Evolutionary conservation across 441 rosid species (phyloP).

Genomic region (Syzygium syzygioides): DNA sequence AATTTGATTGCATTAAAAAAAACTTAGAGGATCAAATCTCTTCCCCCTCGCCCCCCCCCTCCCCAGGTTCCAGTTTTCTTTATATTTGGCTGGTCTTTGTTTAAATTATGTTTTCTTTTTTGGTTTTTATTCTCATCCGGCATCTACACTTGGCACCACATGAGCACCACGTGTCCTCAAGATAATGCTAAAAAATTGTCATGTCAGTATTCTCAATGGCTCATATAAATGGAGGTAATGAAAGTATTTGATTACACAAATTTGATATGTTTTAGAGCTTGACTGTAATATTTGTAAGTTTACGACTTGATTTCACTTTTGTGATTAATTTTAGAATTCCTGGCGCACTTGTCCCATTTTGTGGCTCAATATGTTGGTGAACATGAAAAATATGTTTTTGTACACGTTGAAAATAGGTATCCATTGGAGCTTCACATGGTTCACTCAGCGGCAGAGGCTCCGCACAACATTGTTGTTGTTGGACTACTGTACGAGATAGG

Average conservation of each 20-base stretch:
- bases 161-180: not conserved
- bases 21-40: not conserved
- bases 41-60: not conserved
- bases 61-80: not conserved
- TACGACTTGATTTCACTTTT: not conserved
- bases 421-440: slow-evolving; percentile 4
- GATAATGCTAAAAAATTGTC: not conserved
- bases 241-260: not conserved
- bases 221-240: rapidly evolving
- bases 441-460: not conserved
- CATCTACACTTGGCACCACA: not conserved
- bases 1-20: not conserved
- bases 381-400: not conserved
- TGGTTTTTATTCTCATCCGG: rapidly evolving
- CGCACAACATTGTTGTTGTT: not conserved
- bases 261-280: not conserved
- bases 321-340: not conserved
- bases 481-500: not conserved
- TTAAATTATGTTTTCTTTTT: not conserved
- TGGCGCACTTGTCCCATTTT: not conserved
- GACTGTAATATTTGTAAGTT: not conserved
- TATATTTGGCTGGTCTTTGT: not conserved
- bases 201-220: not conserved
- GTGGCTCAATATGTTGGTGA: not conserved
- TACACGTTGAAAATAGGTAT: not conserved